Percentiles rank a stretch among this genome's conserved stretches.
Evolutionary conservation across 108 stramenopile genomes (phyloP).

Genomic region (Seminavis robusta): DNA sequence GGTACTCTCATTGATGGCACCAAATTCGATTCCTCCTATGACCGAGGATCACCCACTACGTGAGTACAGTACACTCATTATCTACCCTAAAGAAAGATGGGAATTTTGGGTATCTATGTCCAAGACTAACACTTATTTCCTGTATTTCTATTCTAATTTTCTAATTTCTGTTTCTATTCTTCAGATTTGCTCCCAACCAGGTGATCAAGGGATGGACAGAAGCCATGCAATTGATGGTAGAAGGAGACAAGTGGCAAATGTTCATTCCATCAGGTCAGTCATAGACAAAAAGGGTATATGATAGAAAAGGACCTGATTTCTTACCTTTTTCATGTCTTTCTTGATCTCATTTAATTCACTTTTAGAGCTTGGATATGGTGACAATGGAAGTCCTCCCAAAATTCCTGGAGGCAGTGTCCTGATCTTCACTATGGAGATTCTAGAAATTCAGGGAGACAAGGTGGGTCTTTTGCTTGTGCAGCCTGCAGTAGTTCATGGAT

Average conservation of each 20-base stretch:
- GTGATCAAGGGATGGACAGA: constrained; percentile 73
- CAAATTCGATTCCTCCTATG: constrained; percentile 82
- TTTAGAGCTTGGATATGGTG: constrained; percentile 91
- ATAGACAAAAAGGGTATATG: too few relatives aligned
- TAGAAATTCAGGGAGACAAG: constrained; percentile 68
- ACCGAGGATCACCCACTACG: constrained; percentile 80
- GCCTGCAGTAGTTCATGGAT: background rate
- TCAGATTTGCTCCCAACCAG: constrained; percentile 82
- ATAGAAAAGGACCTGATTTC: too few relatives aligned
- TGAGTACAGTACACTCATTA: too few relatives aligned
- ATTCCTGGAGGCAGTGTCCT: constrained; percentile 80
- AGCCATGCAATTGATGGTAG: constrained; percentile 95
- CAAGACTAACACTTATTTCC: too few relatives aligned
- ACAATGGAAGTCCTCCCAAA: constrained; percentile 62
- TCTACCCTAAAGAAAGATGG: too few relatives aligned
- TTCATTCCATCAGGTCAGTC: constrained; percentile 92
- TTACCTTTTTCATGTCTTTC: too few relatives aligned
- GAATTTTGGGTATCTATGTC: too few relatives aligned
- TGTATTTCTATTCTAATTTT: background rate
- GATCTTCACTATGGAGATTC: constrained; percentile 89
- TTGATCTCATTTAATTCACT: too few relatives aligned
- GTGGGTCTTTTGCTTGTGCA: background rate
- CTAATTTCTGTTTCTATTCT: background rate
- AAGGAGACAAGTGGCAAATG: constrained; percentile 91
- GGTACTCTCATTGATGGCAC: constrained; percentile 88